Base-by-base conservation (phyloP, 345 rosid species). In the Bruguiera gymnorhiza region DNA sequence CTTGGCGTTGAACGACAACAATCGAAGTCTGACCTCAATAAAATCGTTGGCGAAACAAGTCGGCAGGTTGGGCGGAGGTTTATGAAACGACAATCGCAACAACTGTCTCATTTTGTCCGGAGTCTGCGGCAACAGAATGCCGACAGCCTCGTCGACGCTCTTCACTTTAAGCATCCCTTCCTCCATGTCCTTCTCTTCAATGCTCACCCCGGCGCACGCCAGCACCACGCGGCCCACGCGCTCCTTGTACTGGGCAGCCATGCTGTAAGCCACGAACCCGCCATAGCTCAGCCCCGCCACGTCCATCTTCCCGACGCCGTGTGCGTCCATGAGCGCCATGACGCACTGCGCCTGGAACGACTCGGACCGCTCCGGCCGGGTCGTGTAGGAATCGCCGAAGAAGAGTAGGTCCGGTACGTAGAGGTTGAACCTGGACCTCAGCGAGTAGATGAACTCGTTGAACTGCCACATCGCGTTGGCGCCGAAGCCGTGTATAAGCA, bases 381-480 rank as follows among this genome's bases (percentile, higher is more conserved):
- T 67, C 10, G 98, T 93, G 88, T 80, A 77, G 50, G 98, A 93
- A 4, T 89, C 94, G 20, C 97, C 98, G 81, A 93, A 93, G 81
- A 93, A 93, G 52, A 93, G 69, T 52, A 93, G 90, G 81, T 93
- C 96, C 10, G 97, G 98, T 6, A 88, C 90, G 82, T 85, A 93
- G 76, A 93, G 81, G 74, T 93, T 93, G 84, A 86, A 93, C 65
- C 84, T 81, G 70, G 89, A 53, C 30, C 74, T 78, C 32, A 89
- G 77, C 0, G 76, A 83, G 39, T 88, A 78, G 62, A 91, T 78
- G 77, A 90, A 81, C 61, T 75, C 73, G 54, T 70, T 75, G 88
- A 92, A 91, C 73, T 93, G 98, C 98, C 97, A 93, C 98, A 89
- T 87, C 68, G 98, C 94, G 79, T 93, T 90, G 82, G 97, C 96